Evolutionary conservation across 352 stramenopile genomes (phyloP), one percentile per base, ranked within the genome.

Genomic region (Phytophthora pisi): DNA sequence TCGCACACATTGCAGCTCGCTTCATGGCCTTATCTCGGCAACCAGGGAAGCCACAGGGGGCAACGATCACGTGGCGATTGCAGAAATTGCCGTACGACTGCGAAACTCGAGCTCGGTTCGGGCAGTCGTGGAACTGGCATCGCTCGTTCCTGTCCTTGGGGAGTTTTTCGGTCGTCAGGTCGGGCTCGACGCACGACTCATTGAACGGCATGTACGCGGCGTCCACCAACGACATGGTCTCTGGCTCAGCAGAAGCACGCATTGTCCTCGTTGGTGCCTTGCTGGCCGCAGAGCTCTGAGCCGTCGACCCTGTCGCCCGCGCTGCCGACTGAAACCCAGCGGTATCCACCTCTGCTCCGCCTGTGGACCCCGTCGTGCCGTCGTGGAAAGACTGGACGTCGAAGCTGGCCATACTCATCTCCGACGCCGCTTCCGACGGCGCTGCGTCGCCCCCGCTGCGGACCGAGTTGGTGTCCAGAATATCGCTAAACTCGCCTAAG

Each of bases 1-100:
- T 90, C 46, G 82, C 72, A 53, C 88, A 96, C 78, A 93, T 93
- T 9, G 79, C 80, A 40, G 75, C 74, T 38, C 85, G 72, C 15
- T 81, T 51, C 43, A 87, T 62, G 13, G 88, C 86, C 42, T 88
- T 91, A 38, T 96, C 86, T 10, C 88, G 88, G 60, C 88, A 96
- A 8, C 86, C 84, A n/a, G 88, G 88, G 63, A 96, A 96, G 16
- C 88, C 88, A 66, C 88, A 96, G 6, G 88, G 88, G 2, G 86
- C 78, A 30, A 96, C 86, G 31, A 96, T 93, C 65, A 93, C 86
- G 54, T 96, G 88, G 5, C 88, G 84, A 57, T 96, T 96, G 76
- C 88, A 96, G 60, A 94, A 96, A 28, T 88, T 91, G 13, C 86
- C 86, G 59, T 93, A 94, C 7, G 74, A 75, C 62, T 96, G 88